A percentile compares a stretch with the other conserved stretches of the same genome.
These are phyloP conservation scores for Cordyceps tenuipes DNA, from an alignment of 2,329 filamentous ascomycete species.

Conservation along the genomic window DNA sequence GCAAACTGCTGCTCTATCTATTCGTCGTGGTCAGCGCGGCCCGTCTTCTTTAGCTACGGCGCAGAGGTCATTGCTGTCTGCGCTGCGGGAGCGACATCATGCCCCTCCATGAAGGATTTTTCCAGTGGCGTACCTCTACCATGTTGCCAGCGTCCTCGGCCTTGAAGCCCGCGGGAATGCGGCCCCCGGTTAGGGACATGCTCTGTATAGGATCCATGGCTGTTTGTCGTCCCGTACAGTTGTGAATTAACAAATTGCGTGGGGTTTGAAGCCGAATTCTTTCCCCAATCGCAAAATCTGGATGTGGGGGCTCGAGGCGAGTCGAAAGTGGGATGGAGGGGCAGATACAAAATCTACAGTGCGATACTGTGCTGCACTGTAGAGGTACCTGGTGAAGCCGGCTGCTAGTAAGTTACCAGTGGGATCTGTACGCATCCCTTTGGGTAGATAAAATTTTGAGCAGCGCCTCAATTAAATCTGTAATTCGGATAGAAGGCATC, in stretches of 20 bases:
- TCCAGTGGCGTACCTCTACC: slow-evolving; percentile 40
- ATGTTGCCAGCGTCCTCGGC: slow-evolving; percentile 47
- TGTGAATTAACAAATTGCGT: not conserved
- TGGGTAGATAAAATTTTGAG: not conserved
- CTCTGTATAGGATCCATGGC: slow-evolving; percentile 33
- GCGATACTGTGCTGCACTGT: not conserved
- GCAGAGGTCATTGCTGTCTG: not conserved
- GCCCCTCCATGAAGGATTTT: not conserved
- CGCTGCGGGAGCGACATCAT: slow-evolving; percentile 6
- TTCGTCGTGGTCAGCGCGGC: not conserved
- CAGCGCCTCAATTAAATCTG: not conserved
- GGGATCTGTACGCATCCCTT: not conserved
- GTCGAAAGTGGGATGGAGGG: slow-evolving; percentile 9
- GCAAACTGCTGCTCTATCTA: slow-evolving; percentile 99
- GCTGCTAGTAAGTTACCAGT: not conserved
- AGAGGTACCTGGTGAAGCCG: not conserved
- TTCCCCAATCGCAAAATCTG: slow-evolving; percentile 6
- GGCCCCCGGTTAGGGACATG: slow-evolving; percentile 23
- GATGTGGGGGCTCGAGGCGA: slow-evolving; percentile 8
- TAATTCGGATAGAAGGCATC: not conserved
- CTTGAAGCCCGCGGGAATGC: slow-evolving; percentile 49
- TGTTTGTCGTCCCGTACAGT: not conserved
- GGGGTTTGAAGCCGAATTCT: not conserved
- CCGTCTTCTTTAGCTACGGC: not conserved
- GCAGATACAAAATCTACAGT: slow-evolving; percentile 4